Base-by-base conservation (phyloP, 257 asterid genomes). In the Cynanchum wilfordii region DNA sequence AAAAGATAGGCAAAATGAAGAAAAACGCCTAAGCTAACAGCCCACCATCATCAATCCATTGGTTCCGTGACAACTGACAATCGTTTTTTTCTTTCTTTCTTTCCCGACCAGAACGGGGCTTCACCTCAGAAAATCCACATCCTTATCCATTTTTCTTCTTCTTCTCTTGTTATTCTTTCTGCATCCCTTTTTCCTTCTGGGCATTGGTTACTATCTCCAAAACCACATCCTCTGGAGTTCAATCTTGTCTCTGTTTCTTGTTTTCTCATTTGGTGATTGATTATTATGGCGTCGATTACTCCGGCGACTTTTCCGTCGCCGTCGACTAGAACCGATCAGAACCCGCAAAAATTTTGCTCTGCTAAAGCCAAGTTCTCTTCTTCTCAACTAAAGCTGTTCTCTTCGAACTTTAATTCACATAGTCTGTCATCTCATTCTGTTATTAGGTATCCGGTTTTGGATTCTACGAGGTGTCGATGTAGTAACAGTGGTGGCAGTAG, bases 271-370 rank as follows among this genome's bases (percentile, higher is more conserved):
- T 27, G 13, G 5, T 63, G 5, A 12, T 38, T 63, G 4, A n/a
- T 65, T 49, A 1, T 10, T 12, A 93, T 93, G 98, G 90, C 97
- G 79, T 86, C 98, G 36, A 85, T 93, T 30, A 75, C 83, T 42
- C 80, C 88, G 62, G 89, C 89, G 57, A 76, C 89, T 75, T 78
- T 89, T 67, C 81, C 86, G 71, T 73, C 87, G 54, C 79, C 81
- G 59, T 81, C 79, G 16, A 49, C 82, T 69, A 85, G 86, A 45
- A 50, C 81, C 67, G 91, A 83, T 74, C 78, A 86, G 49, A 80
- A 52, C 66, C 77, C 78, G 20, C 77, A 75, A 75, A 78, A 74
- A 49, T 74, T 81, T 62, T 79, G 62, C 78, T 77, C 76, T 77
- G 49, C 81, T 57, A 79, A 62, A 69, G 72, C 81, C 79, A 79